Base-by-base conservation (phyloP, 2,329 filamentous ascomycete genomes). In the Didymella keratinophila region DNA sequence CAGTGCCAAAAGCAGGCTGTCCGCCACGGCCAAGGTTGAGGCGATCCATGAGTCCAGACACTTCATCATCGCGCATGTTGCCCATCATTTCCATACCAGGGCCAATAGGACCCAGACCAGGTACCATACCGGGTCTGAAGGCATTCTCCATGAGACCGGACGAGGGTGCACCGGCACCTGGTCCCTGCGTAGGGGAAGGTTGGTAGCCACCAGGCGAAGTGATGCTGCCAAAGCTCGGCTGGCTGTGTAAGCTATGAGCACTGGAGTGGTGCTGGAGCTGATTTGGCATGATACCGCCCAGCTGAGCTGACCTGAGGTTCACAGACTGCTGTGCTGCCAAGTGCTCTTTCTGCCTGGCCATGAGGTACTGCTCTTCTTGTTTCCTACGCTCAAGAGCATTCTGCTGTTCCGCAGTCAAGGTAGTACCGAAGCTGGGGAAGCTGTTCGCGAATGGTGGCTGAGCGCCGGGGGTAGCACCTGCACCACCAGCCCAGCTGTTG, bases 311-410 rank as follows among this genome's bases (percentile, higher is more conserved):
- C 64, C 88, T 87, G 76, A 87, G 89, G 49, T 88, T 83, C 58
- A 93, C 87, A 7, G 86, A 84, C 71, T 96, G 93, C 72, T 96
- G 93, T 63, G 93, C 91, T 63, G 93, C 90, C 54, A 97, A 85
- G 67, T 92, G 92, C 75, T 99, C 95, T 67, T 97, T 92, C 77
- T 99, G 95, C 41, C 95, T 89, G 44, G 96, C 95, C 87, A 98
- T 96, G 34, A 96, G 83, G 75, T 95, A 97, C 75, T 99, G 95
- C 73, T 99, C 96, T 78, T 99, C 95, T 76, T 99, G 95, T 81
- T 99, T 99, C 51, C 95, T 86, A 52, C 95, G 87, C 79, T 99
- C 95, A 1, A 99, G 82, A 37, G 96, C 96, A 78, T 99, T 99
- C 75, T 99, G 95, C 77, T 99, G 95, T 71, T 98, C 94, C 0